Evolutionary conservation across 305 asterid species (phyloP), one percentile per base, ranked within the genome.

Genomic region (Coffea humblotiana): DNA sequence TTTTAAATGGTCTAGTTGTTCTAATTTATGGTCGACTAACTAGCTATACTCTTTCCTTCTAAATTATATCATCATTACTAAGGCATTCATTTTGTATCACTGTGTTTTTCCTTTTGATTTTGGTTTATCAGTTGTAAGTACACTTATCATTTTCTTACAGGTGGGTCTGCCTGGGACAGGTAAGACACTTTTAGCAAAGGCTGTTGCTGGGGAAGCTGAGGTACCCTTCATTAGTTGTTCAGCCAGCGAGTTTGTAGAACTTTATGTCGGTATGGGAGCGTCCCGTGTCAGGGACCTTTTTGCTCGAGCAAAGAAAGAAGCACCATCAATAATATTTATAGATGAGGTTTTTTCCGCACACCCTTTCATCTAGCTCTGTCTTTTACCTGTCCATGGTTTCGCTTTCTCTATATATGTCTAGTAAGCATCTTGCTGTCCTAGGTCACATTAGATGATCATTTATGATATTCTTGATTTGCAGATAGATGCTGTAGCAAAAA

Each of bases 401-500:
- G 48, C 58, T 35, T 37, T 37, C 11, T 65, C 75, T 43, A 37
- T 25, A 19, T 4, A 40, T 68, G 1, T 54, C 18, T 19, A 6
- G 67, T 75, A 35, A 15, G 8, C 21, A 18, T n/a, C 37, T 75
- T 25, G 32, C 8, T 68, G 70, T 15, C 71, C 21, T 9, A 61
- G 48, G 60, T 49, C 60, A 63, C 19, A 29, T 67, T 43, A 51
- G 78, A 77, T 18, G 71, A 74, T 72, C n/a, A 56, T 52, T 79
- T 75, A 75, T 77, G 48, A 77, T 75, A 75, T 80, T 84, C 87
- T 87, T 74, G 77, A 80, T 84, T 48, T 91, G 86, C 90, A 96
- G 98, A 96, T 96, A 88, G 99, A 96, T 89, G 99, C 98, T 67
- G 99, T 96, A 51, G 99, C 99, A 82, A 96, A 96, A 92, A 96